Base-by-base conservation (phyloP, 2,329 filamentous ascomycete species). In the Alternaria gaisen region DNA sequence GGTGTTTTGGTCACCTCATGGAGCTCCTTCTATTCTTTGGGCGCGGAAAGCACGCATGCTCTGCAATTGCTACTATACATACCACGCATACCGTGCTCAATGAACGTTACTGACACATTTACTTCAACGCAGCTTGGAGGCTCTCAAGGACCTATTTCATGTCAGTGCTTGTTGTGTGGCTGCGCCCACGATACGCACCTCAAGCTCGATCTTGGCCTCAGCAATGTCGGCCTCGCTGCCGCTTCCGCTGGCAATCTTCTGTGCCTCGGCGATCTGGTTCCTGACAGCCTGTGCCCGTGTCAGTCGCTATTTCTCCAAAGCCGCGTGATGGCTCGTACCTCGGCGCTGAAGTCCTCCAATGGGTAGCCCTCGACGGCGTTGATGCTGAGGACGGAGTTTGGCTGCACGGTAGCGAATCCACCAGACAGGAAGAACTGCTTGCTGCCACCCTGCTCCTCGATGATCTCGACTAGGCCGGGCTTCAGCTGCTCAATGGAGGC, bases 361-460 rank as follows among this genome's bases (percentile, higher is more conserved):
- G 94, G 86, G 86, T 90, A 98, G 62, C 92, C 95, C 87, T 99
- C 95, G 64, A 97, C 92, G 72, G 95, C 94, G 84, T 98, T 99
- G 87, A 99, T 97, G 91, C 92, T 97, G 82, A 99, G 86, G 77
- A 89, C 83, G 41, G 94, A 98, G 86, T 93, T 90, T 78, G 95
- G 95, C 86, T 99, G 95, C 64, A 99, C 93, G 74, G 95, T 90
- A 76, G 95, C 95, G 79, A 99, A 99, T 72, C 95, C 95, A 79
- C 95, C 95, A 68, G 95, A 97, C 64, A 98, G 88, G 91, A 99
- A 99, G 86, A 95, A 99, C 84, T 96, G 92, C 89, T 99, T 99
- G 91, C 81, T 90, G 70, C 86, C 86, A 78, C 93, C 92, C 78
- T 84, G 88, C 88, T 99, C 95, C 87, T 98, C 94, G 72, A 98